Evolutionary conservation across 2,329 filamentous ascomycete genomes (phyloP).

Genomic region (Tolypocladium album): DNA sequence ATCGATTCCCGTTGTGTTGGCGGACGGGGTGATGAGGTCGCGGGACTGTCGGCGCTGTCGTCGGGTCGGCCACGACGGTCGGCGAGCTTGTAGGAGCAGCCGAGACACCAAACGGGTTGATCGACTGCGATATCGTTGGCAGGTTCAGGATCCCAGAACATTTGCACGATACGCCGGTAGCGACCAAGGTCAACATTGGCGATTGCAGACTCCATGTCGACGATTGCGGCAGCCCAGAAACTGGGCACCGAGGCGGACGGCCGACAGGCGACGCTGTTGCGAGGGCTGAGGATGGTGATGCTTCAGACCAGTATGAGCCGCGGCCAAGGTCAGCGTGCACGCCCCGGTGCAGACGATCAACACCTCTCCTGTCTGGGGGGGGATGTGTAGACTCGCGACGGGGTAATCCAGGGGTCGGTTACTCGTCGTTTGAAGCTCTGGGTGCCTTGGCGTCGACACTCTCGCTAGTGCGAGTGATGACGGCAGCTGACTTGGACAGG

Average conservation of each 20-base stretch:
- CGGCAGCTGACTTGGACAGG: background rate
- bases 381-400: background rate
- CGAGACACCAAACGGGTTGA: slow-evolving; percentile 76
- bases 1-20: slow-evolving; percentile 4
- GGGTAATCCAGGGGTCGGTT: background rate
- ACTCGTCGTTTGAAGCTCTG: background rate
- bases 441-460: background rate
- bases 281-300: background rate
- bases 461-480: background rate
- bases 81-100: slow-evolving; percentile 37
- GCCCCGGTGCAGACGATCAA: background rate
- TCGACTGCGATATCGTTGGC: slow-evolving; percentile 61
- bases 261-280: background rate
- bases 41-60: slow-evolving; percentile 12
- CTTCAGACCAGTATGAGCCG: background rate
- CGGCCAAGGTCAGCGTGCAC: background rate
- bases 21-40: slow-evolving; percentile 6
- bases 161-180: slow-evolving; percentile 72
- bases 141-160: slow-evolving; percentile 86
- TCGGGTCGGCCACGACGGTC: slow-evolving; percentile 3
- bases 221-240: background rate
- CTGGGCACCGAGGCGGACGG: background rate
- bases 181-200: slow-evolving; percentile 63
- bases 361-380: background rate
- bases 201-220: slow-evolving; percentile 24